Evolutionary conservation across 352 stramenopile species (phyloP), one percentile per base, ranked within the genome.

Genomic region (Phytophthora pinifolia): DNA sequence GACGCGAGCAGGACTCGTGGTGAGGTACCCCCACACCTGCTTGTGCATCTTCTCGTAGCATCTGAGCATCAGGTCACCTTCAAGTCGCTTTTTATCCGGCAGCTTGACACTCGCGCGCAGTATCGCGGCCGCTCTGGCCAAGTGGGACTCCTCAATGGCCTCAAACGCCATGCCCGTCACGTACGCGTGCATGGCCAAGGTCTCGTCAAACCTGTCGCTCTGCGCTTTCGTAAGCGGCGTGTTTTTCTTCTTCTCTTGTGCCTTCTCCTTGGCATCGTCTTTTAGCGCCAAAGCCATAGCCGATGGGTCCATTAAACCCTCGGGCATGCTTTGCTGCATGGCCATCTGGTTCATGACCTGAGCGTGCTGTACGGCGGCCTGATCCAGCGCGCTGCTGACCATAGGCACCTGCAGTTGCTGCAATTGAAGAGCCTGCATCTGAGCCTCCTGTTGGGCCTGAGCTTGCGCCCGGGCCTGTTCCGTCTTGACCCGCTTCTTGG

Each of bases 11-110:
- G 32, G 54, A 54, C 66, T 88, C n/a, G 76, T 62, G 0, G 77
- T 88, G 8, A 93, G 42, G 45, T 86, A 87, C 12, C 68, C 70
- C 80, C 83, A 93, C 57, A 93, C 83, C 46, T 88, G 80, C 39
- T 89, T 93, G 73, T 91, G 72, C 75, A 91, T 88, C 32, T 91
- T 93, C 50, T 93, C 83, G 55, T 86, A 91, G 56, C 83, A 93
- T 12, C 80, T 76, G 7, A 68, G 48, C 51, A 90, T 59, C 38
- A 93, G 47, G 13, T 89, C 79, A 10, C 41, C 60, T 36, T 89
- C 76, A 4, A 93, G 60, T 20, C 71, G 69, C 55, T 93, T 91
- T 47, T 86, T 87, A 27, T 89, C 79, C 3, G 76, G 80, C 18
- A 93, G 49, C 50, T 83, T 86, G 20, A 79, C 64, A 47, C 66